Conservation (phyloP, 331 rosid genomes). For the Saraca asoca region DNA sequence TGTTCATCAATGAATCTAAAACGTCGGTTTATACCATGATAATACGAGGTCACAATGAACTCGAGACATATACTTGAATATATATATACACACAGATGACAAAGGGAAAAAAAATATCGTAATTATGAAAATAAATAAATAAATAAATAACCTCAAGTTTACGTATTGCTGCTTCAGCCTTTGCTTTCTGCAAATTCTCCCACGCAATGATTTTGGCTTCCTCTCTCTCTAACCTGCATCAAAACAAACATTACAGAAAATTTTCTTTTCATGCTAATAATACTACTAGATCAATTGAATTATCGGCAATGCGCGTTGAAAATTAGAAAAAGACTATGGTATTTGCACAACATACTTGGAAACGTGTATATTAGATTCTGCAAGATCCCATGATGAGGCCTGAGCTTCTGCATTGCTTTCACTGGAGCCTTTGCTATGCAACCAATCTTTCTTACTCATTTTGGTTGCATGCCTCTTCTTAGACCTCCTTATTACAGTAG, state of each 20-base stretch:
- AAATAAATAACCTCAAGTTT: conserved; percentile 73
- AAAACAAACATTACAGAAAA: not conserved
- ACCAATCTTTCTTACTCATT: conserved; percentile 27
- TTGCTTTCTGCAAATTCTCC: conserved; percentile 89
- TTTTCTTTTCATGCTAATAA: too few relatives aligned
- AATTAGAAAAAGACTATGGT: too few relatives aligned
- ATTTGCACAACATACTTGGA: conserved; percentile 54
- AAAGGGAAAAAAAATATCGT: conserved; percentile 1
- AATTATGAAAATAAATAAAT: not conserved
- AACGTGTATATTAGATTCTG: conserved; percentile 56
- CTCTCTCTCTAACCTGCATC: conserved; percentile 65
- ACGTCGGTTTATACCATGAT: too few relatives aligned
- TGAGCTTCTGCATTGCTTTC: conserved; percentile 38
- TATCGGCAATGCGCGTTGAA: too few relatives aligned
- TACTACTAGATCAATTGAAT: too few relatives aligned
- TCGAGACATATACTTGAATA: not conserved
- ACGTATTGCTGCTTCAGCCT: conserved; percentile 80
- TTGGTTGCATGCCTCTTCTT: conserved; percentile 43
- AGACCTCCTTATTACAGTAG: conserved; percentile 43
- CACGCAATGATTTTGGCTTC: conserved; percentile 88
- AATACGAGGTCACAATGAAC: not conserved
- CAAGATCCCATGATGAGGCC: conserved; percentile 51
- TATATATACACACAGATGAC: not conserved
- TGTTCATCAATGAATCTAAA: too few relatives aligned
- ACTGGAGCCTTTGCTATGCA: conserved; percentile 38